phyloP scores from a whole-genome alignment of 306 rosid genomes.

The Aeschynomene evenia region DNA sequence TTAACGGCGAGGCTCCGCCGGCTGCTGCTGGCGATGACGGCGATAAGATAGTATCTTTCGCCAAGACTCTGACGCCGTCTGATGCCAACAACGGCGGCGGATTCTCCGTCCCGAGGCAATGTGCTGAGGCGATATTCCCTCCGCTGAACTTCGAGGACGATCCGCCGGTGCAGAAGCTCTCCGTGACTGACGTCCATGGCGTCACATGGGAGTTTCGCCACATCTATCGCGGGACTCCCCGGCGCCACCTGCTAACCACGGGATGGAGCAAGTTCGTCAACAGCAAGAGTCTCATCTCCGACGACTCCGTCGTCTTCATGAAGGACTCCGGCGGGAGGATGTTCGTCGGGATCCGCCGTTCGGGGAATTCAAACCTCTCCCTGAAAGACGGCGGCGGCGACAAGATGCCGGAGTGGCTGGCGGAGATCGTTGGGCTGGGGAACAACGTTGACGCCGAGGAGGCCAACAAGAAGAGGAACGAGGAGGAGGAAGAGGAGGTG shows the following conservation, averaged over 20 bases:
- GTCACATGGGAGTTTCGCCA: conserved; percentile 64
- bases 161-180: conserved; percentile 64
- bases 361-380: background rate
- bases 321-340: conserved; percentile 37
- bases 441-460: background rate
- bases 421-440: background rate
- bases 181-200: conserved; percentile 64
- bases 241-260: conserved; percentile 77
- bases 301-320: conserved; percentile 68
- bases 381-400: background rate
- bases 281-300: conserved; percentile 65
- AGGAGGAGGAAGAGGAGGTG: conserved; percentile 20
- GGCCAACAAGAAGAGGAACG: background rate
- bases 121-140: conserved; percentile 74
- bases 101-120: conserved; percentile 73
- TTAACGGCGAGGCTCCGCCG: background rate
- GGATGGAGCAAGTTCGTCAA: conserved; percentile 89
- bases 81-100: conserved; percentile 92
- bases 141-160: conserved; percentile 48
- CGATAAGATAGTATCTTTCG: conserved; percentile 41
- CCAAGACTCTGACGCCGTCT: conserved; percentile 68
- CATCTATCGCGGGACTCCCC: conserved; percentile 71
- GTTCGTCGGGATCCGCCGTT: conserved; percentile 57
- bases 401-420: conserved; percentile 29
- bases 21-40: background rate